phyloP scores from a whole-genome alignment of 345 rosid species.

The Theobroma cacao region DNA sequence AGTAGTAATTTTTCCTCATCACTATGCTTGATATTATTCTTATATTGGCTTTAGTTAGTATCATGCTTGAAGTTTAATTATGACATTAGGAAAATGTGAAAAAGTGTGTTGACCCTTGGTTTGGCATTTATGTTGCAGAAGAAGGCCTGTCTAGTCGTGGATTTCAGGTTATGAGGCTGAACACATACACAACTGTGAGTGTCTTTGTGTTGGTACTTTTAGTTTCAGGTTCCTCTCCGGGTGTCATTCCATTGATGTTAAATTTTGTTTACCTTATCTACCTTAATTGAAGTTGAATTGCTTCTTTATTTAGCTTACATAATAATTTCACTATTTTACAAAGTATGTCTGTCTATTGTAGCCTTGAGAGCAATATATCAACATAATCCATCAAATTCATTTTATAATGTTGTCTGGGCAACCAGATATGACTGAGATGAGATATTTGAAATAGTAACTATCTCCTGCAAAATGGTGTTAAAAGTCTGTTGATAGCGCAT shows the following conservation, averaged over 20 bases:
- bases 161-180: conserved; percentile 83
- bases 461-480: neutral
- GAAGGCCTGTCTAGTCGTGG: conserved; percentile 82
- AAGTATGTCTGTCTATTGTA: neutral
- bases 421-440: neutral
- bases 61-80: conserved; percentile 10
- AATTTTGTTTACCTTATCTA: neutral
- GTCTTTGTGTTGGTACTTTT: neutral
- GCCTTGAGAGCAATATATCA: neutral
- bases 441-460: neutral
- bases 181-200: conserved; percentile 93
- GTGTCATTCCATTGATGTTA: neutral
- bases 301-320: neutral
- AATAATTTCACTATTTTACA: neutral
- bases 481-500: neutral
- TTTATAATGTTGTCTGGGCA: neutral
- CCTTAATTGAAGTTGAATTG: neutral
- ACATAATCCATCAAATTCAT: neutral
- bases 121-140: conserved; percentile 53
- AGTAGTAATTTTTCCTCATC: neutral
- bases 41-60: neutral
- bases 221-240: neutral
- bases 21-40: neutral
- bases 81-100: neutral
- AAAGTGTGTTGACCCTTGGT: neutral